Base-by-base conservation (phyloP, 75 land plant genomes). In the Larix kaempferi region DNA sequence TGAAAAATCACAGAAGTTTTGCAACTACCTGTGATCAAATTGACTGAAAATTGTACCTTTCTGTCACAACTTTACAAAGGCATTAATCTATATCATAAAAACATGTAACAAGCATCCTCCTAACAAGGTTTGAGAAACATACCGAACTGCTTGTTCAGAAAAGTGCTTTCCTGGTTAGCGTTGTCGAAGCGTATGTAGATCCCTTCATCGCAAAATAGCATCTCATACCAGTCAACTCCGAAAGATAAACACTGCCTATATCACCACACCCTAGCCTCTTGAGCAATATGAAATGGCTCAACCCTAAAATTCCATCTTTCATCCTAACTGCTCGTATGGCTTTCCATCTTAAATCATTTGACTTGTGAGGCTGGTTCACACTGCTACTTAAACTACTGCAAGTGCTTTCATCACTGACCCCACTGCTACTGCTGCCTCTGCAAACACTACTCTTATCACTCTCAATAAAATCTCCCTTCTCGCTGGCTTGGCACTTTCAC, bases 201-300 rank as follows among this genome's bases (percentile, higher is more conserved):
- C 92, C 90, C 74, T 86, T 86, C 91, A 86, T 86, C 2, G 88
- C 88, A 81, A 86, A 89, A 56, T 86, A 80, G 73, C 85, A 84
- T 29, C 84, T 87, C 0, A 87, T 82, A 15, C 89, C 84, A 71
- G 78, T 82, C 73, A 90, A 80, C 74, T 90, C 89, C 14, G 89
- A 82, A 6, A 90, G 83, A 69, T 90, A 90, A 11, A 90, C 92
- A 79, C 92, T 90, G 21, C 89, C 92, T 58, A 90, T 90, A 77
- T 90, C 92, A 4, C 92, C 92, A 85, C 87, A 84, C 5, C 89
- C 92, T 71, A 87, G 78, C 64, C 75, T 84, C 83, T 87, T 86
- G 58, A 89, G 71, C 17, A 86, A 76, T 73, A 81, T 77, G 44
- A 89, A 89, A 73, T 87, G 89, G 56, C 77, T 82, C 17, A 90